A percentile compares a stretch with the other conserved stretches of the same genome.
Evolutionary conservation across 108 stramenopile species (phyloP).

Genomic region (Epithemia pelagica): DNA sequence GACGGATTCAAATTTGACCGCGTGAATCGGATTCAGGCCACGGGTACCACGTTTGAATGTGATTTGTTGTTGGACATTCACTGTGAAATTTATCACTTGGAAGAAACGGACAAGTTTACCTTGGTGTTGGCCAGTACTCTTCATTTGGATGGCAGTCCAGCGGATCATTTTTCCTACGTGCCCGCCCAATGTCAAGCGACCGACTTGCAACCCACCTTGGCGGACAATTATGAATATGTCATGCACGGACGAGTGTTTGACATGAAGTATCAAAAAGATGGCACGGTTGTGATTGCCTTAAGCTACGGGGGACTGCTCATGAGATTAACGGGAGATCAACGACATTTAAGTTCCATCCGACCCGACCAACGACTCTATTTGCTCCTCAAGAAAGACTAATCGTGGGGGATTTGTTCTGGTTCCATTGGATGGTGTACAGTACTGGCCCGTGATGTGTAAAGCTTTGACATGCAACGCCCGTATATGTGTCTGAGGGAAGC

Average conservation of each 20-base stretch:
- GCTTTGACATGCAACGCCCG: no score
- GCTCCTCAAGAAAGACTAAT: constrained; percentile 86
- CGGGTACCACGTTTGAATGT: constrained; percentile 91
- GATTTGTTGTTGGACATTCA: constrained; percentile 93
- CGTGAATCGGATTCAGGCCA: constrained; percentile 87
- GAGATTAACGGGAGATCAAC: constrained; percentile 89
- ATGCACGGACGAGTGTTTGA: constrained; percentile 97
- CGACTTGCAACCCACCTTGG: constrained; percentile 61
- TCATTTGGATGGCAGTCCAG: constrained; percentile 87
- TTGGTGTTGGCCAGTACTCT: constrained; percentile 87
- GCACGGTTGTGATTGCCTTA: constrained; percentile 72
- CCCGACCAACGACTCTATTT: constrained; percentile 88
- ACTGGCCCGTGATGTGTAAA: no score
- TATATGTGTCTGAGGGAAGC: no score
- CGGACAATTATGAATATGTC: constrained; percentile 96
- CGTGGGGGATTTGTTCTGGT: no score
- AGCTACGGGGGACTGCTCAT: constrained; percentile 94
- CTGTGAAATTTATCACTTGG: constrained; percentile 85
- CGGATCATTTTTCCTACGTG: constrained; percentile 86
- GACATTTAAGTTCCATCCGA: constrained; percentile 82
- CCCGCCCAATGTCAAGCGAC: constrained; percentile 24
- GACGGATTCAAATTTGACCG: constrained; percentile 83
- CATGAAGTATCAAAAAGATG: constrained; percentile 78
- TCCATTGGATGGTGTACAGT: no score
- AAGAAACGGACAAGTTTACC: constrained; percentile 85